phyloP scores from a whole-genome alignment of 2,329 filamentous ascomycete genomes.

The Xylariaceae sp. region DNA sequence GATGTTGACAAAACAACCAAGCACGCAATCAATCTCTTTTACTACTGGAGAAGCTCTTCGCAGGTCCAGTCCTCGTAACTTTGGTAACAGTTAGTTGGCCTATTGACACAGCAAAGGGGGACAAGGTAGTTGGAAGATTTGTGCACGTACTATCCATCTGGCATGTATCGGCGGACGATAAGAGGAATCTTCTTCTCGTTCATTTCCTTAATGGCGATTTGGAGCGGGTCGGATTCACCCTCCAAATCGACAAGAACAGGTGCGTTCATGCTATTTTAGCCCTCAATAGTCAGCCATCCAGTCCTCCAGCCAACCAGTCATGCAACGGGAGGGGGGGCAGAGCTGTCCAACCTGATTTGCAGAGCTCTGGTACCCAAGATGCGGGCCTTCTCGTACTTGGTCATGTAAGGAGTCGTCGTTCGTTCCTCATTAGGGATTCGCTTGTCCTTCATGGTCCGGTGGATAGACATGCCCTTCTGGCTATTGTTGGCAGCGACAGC shows the following conservation, averaged over 20 bases:
- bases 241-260: constrained; percentile 94
- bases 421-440: constrained; percentile 85
- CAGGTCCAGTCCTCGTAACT: constrained; percentile 99
- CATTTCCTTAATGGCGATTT: constrained; percentile 96
- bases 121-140: constrained; percentile 10
- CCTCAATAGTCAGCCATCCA: constrained; percentile 21
- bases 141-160: constrained; percentile 80
- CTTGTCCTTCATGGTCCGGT: constrained; percentile 65
- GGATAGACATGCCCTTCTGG: constrained; percentile 40
- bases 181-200: constrained; percentile 98
- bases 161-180: constrained; percentile 90
- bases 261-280: constrained; percentile 70
- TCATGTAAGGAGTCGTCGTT: constrained; percentile 96
- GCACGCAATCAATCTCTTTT: not conserved
- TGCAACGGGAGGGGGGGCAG: not conserved
- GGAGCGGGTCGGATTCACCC: constrained; percentile 93
- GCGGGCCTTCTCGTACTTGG: constrained; percentile 93
- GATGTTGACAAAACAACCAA: not conserved
- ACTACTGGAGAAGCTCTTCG: constrained; percentile 74
- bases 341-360: constrained; percentile 61
- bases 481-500: constrained; percentile 49
- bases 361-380: constrained; percentile 88
- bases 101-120: not conserved
- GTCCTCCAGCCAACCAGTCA: not conserved
- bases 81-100: constrained; percentile 20